A percentile compares a stretch with the other conserved stretches of the same genome.
phyloP scores from a whole-genome alignment of 352 stramenopile genomes.

The Pythium dissimile region DNA sequence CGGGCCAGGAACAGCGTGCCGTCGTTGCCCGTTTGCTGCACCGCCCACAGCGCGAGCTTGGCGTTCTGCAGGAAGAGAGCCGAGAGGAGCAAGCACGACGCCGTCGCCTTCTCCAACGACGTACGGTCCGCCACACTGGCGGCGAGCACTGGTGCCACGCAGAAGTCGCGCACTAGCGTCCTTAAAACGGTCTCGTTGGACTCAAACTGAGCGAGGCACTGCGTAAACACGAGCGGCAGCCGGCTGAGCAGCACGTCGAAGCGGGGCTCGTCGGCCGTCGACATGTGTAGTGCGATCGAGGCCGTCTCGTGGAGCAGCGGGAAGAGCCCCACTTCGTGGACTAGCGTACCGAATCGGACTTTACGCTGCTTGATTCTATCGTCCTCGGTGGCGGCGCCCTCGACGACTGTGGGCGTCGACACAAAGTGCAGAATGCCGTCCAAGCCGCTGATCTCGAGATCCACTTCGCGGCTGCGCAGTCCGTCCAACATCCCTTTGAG shows the following conservation, averaged over 20 bases:
- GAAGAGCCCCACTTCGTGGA: conserved; percentile 76
- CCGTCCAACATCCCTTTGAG: conserved; percentile 63
- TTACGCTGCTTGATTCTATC: conserved; percentile 27
- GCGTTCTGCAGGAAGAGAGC: conserved; percentile 78
- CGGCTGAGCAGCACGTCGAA: conserved; percentile 59
- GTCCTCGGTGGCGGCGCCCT: conserved; percentile 10
- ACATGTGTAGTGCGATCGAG: conserved; percentile 39
- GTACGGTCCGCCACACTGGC: conserved; percentile 38
- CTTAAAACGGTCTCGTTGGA: conserved; percentile 58
- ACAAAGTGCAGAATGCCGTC: conserved; percentile 77
- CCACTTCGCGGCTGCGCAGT: conserved; percentile 54
- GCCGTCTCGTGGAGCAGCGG: conserved; percentile 60
- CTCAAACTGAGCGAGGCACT: conserved; percentile 75
- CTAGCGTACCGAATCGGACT: conserved; percentile 46
- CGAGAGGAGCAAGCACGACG: conserved; percentile 69
- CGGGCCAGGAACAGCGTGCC: conserved; percentile 48
- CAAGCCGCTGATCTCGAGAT: conserved; percentile 66
- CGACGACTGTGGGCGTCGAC: conserved; percentile 29
- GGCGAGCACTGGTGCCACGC: conserved; percentile 56
- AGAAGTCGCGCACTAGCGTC: conserved; percentile 65
- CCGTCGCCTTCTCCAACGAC: conserved; percentile 48
- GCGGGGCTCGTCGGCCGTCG: conserved; percentile 14
- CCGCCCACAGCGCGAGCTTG: conserved; percentile 73
- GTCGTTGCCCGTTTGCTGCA: conserved; percentile 64
- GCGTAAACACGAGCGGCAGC: conserved; percentile 80